Evolutionary conservation across 1,139 yeast species (phyloP), one percentile per base, ranked within the genome.

Genomic region (Hemisphaericaspora xylofermentans): DNA sequence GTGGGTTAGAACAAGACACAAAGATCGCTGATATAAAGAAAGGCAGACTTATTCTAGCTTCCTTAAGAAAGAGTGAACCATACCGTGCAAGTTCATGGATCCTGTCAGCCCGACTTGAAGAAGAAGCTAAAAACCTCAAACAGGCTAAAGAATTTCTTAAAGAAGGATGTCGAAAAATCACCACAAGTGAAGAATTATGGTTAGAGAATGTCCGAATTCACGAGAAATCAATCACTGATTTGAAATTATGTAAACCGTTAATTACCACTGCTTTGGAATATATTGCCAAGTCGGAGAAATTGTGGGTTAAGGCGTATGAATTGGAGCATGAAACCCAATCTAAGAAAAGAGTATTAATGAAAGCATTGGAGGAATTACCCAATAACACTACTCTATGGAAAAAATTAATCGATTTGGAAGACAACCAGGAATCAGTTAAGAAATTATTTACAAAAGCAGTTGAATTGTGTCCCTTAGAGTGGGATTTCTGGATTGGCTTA

Each of bases 51-150:
- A 67, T 88, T n/a, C 67, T 89, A 38, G 66, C 77, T 8, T 83
- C 94, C 2, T 73, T 87, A 44, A 71, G 94, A 26, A 80, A 77
- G 49, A 68, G 89, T 0, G 84, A 87, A 51, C 96, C 98, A 0
- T 63, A 68, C 35, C 84, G 82, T 43, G 76, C 95, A 0, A 77
- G 78, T 38, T 88, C 88, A 10, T 93, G 97, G 96, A 86, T 93
- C 22, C 88, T 95, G 0, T 79, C 91, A 29, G 95, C 96, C 0
- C 64, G 89, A 37, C 59, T 89, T 9, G 98, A 93, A 57, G 85
- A 81, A 47, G 77, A 75, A 39, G 84, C 83, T 1, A 71, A 72
- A 32, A 80, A 80, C 41, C 68, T 68, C 43, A 65, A 64, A 5
- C 63, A 64, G 19, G 97, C 98, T 0, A 74, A 76, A 45, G 63